Percentiles rank a stretch among this genome's conserved stretches.
These are phyloP conservation scores for Pestalotiopsis sp. DNA, from an alignment of 2,329 filamentous ascomycete genomes.

Conservation along the genomic window DNA sequence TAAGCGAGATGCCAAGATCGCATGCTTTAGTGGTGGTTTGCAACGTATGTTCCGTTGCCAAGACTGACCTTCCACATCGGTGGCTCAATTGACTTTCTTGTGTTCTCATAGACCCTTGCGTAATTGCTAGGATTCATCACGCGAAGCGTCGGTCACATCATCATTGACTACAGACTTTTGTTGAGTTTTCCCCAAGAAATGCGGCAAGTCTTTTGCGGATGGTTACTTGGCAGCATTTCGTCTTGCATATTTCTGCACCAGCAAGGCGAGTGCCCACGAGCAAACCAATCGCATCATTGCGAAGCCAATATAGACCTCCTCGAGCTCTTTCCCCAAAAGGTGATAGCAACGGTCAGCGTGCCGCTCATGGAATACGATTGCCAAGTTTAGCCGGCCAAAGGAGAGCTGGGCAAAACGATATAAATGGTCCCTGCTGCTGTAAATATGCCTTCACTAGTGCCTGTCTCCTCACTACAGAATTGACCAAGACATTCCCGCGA, in stretches of 20 bases:
- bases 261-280: background rate
- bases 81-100: background rate
- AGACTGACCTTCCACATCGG: conserved; percentile 3
- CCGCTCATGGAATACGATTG: background rate
- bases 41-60: background rate
- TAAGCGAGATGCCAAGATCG: background rate
- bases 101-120: background rate
- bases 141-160: background rate
- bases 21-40: background rate
- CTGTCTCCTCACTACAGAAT: background rate
- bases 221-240: conserved; percentile 1
- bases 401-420: background rate
- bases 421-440: background rate
- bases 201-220: background rate
- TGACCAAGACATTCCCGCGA: background rate
- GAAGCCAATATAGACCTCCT: background rate
- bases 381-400: background rate
- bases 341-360: background rate
- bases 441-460: background rate
- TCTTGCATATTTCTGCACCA: background rate
- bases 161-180: background rate
- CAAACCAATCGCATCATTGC: background rate
- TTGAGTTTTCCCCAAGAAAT: background rate
- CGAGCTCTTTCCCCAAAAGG: background rate
- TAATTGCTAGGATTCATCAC: background rate